Conservation (phyloP, 768 basidiomycete species). For the Collybia sp. region DNA sequence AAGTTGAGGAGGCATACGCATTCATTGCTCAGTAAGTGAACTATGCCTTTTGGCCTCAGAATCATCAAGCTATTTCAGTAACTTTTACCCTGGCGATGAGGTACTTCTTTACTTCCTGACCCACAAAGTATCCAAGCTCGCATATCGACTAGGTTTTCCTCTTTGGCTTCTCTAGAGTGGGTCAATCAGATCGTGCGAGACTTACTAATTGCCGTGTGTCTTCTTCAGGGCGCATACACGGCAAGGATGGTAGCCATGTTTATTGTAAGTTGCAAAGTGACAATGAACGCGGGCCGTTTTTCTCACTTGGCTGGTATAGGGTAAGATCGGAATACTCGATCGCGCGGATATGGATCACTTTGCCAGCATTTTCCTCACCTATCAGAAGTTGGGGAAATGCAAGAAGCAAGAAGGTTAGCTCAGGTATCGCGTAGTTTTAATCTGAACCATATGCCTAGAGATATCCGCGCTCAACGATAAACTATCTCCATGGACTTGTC, state of each 20-base stretch:
- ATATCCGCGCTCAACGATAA: slow-evolving; percentile 31
- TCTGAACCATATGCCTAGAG: slow-evolving; percentile 23
- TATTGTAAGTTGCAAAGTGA: slow-evolving; percentile 36
- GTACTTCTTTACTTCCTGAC: slow-evolving; percentile 23
- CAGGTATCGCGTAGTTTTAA: too few relatives aligned
- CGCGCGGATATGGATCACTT: slow-evolving; percentile 72
- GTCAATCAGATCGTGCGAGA: slow-evolving; percentile 5
- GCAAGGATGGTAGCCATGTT: slow-evolving; percentile 71
- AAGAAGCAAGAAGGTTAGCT: slow-evolving; percentile 39
- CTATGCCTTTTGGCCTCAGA: neutral
- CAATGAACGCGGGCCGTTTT: neutral
- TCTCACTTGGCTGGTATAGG: slow-evolving; percentile 29
- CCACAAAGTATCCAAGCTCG: slow-evolving; percentile 4
- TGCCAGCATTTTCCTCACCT: slow-evolving; percentile 54
- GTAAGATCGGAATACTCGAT: slow-evolving; percentile 67
- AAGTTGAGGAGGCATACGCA: slow-evolving; percentile 77
- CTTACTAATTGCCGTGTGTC: slow-evolving; percentile 3
- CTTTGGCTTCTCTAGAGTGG: slow-evolving; percentile 72
- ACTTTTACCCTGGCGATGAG: slow-evolving; percentile 70
- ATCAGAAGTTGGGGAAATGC: slow-evolving; percentile 58
- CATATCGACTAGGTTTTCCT: slow-evolving; percentile 52
- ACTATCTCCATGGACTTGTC: slow-evolving; percentile 51
- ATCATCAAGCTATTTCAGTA: slow-evolving; percentile 32
- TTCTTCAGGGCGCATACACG: slow-evolving; percentile 64
- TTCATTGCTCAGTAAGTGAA: slow-evolving; percentile 70